phyloP scores from a whole-genome alignment of 331 rosid species.

The Rhamnella rubrinervis region DNA sequence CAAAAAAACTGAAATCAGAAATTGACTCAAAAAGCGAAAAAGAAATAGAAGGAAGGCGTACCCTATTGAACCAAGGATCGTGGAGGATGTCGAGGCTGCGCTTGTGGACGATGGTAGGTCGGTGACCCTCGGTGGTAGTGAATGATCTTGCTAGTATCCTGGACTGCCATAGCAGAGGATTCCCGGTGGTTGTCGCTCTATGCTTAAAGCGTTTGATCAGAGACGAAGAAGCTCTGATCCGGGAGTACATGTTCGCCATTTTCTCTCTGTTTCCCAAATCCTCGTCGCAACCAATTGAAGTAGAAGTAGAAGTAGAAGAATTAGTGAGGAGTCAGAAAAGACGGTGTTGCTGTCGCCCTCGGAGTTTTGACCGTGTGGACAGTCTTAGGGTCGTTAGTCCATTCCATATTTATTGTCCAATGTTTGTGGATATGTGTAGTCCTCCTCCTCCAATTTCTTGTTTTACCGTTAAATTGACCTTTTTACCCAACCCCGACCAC shows the following conservation, averaged over 20 bases:
- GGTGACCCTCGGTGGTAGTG: conserved; percentile 71
- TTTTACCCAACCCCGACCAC: too few relatives aligned
- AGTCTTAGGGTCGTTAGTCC: too few relatives aligned
- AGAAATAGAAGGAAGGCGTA: conserved; percentile 12
- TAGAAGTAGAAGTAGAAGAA: too few relatives aligned
- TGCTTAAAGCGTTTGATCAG: conserved; percentile 48
- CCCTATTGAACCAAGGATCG: conserved; percentile 98
- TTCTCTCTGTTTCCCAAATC: too few relatives aligned
- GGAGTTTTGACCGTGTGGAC: too few relatives aligned
- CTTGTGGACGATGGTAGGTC: conserved; percentile 82
- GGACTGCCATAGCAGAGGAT: conserved; percentile 19
- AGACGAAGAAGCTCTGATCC: conserved; percentile 52
- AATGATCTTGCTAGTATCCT: conserved; percentile 42
- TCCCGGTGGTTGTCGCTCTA: conserved; percentile 3
- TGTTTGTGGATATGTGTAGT: too few relatives aligned
- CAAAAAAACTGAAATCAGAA: neutral
- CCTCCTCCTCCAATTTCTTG: too few relatives aligned
- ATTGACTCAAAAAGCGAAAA: neutral
- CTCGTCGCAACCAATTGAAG: too few relatives aligned
- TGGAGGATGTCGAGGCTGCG: conserved; percentile 97
- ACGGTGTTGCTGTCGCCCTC: too few relatives aligned
- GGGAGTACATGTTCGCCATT: conserved; percentile 27
- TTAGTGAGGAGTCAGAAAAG: too few relatives aligned
- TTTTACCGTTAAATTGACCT: too few relatives aligned
- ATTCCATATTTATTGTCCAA: too few relatives aligned